Base-by-base conservation (phyloP, 305 asterid genomes). In the Withania somnifera region DNA sequence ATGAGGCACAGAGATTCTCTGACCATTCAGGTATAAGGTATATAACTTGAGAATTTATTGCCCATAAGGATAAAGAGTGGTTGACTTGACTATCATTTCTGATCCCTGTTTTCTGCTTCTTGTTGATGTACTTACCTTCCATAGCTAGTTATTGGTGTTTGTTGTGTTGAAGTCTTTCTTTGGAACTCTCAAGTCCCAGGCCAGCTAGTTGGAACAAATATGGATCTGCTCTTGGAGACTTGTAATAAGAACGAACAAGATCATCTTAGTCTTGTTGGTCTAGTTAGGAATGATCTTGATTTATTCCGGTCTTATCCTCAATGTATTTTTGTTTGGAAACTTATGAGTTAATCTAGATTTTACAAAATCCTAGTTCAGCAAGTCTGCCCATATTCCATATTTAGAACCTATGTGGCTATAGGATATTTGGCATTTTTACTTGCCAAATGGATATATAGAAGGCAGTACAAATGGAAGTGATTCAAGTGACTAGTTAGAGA, bases 21-120 rank as follows among this genome's bases (percentile, higher is more conserved):
- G 88, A 86, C 63, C 75, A 83, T 87, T 84, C 92, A 47, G 87
- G 89, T 82, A 84, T 91, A 89, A 93, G 96, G 97, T 91, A 36
- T 60, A 69, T 82, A 51, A 20, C 52, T 53, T 53, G 58, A 79
- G 67, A 68, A 20, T 60, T 32, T 32, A 2, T 50, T 71, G 0
- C 63, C 78, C 14, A 58, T n/a, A 17, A 58, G 6, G 14, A 56
- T 8, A n/a, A 13, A 17, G 17, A 53, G 17, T 52, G 47, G 77
- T 28, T 14, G 60, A 47, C 79, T 73, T 24, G 79, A 61, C 28
- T 47, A 52, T 24, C 11, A 30, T 54, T 22, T 38, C 34, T 22
- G 47, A 32, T 68, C 51, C 34, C 19, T 56, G 24, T 50, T 28
- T 63, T 45, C 15, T 80, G 61, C 38, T 67, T 5, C 28, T 61